Percentiles rank a stretch among this genome's conserved stretches.
Evolutionary conservation across 306 rosid genomes (phyloP).

Genomic region (Senna tora): DNA sequence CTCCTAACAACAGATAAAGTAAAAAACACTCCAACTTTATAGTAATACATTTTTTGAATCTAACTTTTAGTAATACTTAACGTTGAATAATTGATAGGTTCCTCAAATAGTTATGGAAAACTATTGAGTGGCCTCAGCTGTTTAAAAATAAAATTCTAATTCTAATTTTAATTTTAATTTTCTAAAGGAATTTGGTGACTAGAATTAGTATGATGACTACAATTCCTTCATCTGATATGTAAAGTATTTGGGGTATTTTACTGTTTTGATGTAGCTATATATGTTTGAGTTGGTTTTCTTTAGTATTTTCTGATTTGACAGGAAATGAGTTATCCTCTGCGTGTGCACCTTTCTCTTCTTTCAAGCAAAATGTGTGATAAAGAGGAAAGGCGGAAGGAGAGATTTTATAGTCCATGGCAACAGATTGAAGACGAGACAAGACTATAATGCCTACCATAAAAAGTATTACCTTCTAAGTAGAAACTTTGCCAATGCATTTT

Average conservation of each 20-base stretch:
- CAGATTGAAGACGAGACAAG: not conserved
- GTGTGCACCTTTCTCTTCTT: not conserved
- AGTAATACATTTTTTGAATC: no score
- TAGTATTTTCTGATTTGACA: not conserved
- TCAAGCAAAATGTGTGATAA: not conserved
- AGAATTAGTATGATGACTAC: no score
- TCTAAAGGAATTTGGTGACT: not conserved
- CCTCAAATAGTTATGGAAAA: not conserved
- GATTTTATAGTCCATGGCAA: conserved; percentile 15
- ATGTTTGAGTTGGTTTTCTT: not conserved
- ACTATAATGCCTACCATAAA: conserved; percentile 1
- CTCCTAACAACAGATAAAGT: no score
- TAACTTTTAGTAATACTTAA: no score
- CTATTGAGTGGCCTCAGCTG: not conserved
- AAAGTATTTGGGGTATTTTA: not conserved
- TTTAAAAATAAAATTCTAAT: no score
- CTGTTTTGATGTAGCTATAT: conserved; percentile 8
- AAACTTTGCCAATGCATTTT: conserved; percentile 76
- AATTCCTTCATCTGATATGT: not conserved
- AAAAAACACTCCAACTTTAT: no score
- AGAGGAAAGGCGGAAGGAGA: conserved; percentile 10
- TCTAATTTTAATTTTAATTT: not conserved
- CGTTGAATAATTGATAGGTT: not conserved
- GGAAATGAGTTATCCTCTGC: conserved; percentile 10
- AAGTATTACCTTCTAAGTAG: conserved; percentile 81